Percentiles rank a stretch among this genome's conserved stretches.
Evolutionary conservation across 768 basidiomycete species (phyloP).

Genomic region (Pleurotus sapidus): DNA sequence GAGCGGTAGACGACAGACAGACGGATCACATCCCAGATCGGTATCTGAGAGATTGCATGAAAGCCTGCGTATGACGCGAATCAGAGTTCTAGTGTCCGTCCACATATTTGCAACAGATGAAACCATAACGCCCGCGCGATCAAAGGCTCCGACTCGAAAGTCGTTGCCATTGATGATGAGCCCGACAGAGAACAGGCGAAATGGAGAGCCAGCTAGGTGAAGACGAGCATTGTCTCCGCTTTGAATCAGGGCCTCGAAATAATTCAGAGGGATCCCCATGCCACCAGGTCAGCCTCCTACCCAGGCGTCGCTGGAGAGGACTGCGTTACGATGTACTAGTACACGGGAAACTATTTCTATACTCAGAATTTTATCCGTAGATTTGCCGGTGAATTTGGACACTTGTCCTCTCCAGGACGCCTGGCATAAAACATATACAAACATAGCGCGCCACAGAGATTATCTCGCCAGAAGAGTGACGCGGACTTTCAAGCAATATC

Average conservation of each 20-base stretch:
- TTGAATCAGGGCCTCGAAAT: conserved; percentile 13
- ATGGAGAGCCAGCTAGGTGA: conserved; percentile 22
- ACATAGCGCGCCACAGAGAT: too few species aligned
- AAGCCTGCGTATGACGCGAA: conserved; percentile 21
- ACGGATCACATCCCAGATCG: conserved; percentile 16
- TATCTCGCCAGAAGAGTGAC: too few species aligned
- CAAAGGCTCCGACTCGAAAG: conserved; percentile 27
- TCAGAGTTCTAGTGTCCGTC: conserved; percentile 15
- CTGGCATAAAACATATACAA: too few species aligned
- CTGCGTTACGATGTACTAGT: too few species aligned
- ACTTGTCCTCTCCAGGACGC: too few species aligned
- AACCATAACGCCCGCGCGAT: conserved; percentile 23
- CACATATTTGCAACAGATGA: conserved; percentile 22
- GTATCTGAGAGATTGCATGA: conserved; percentile 13
- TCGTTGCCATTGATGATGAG: conserved; percentile 23
- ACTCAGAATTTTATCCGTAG: too few species aligned
- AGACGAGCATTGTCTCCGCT: conserved; percentile 24
- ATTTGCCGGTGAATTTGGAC: too few species aligned
- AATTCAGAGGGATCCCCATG: neutral
- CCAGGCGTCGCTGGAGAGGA: too few species aligned
- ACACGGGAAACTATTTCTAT: too few species aligned
- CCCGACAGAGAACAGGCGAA: conserved; percentile 24
- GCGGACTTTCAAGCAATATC: too few species aligned
- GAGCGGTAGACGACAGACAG: conserved; percentile 1
- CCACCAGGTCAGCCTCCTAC: too few species aligned